phyloP scores from a whole-genome alignment of 352 stramenopile species.

The Phytophthora rubi region DNA sequence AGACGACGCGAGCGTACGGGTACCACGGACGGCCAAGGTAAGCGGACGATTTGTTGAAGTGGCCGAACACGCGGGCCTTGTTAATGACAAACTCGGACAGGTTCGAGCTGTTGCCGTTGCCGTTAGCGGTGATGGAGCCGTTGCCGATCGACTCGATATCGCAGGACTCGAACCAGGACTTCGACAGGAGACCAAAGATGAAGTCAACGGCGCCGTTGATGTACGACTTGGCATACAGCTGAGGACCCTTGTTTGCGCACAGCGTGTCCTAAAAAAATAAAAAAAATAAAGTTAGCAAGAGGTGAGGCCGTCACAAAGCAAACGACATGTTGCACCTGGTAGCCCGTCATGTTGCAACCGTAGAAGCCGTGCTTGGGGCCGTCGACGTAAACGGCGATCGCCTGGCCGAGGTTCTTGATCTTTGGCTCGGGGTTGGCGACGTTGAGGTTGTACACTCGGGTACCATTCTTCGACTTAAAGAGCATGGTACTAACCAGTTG shows the following conservation, averaged over 20 bases:
- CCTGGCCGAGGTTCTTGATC: conserved; percentile 12
- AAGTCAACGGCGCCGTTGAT: conserved; percentile 22
- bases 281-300: too few relatives aligned
- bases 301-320: neutral
- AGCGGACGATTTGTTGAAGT: conserved; percentile 3
- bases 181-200: conserved; percentile 14
- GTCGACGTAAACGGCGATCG: conserved; percentile 5
- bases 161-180: conserved; percentile 26
- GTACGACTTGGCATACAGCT: conserved; percentile 15
- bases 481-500: conserved; percentile 12
- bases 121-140: conserved; percentile 12
- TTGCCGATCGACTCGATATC: conserved; percentile 20
- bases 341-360: conserved; percentile 18
- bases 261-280: conserved; percentile 11
- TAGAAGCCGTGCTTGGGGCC: conserved; percentile 20
- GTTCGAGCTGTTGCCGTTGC: conserved; percentile 13
- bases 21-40: conserved; percentile 14
- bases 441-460: conserved; percentile 31
- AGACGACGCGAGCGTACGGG: conserved; percentile 13
- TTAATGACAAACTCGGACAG: conserved; percentile 20
- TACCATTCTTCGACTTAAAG: conserved; percentile 7
- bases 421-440: conserved; percentile 15
- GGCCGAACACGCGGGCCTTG: conserved; percentile 5
- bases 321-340: neutral
- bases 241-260: conserved; percentile 14